Evolutionary conservation across 768 basidiomycete genomes (phyloP).

Genomic region (Russula earlei): DNA sequence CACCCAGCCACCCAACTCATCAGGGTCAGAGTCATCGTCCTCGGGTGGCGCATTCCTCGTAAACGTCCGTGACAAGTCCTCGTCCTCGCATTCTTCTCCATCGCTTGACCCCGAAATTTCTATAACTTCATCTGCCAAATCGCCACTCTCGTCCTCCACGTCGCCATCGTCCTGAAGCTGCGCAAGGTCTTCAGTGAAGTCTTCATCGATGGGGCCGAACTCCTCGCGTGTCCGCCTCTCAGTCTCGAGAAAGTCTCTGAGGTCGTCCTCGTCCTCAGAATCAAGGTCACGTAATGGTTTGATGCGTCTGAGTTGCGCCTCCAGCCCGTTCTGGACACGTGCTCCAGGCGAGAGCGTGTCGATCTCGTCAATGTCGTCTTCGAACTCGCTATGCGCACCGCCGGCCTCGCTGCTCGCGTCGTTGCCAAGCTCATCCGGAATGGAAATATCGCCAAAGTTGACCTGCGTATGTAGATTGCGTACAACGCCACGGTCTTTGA

Average conservation of each 20-base stretch:
- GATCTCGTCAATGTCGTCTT: constrained; percentile 50
- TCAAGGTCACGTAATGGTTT: constrained; percentile 38
- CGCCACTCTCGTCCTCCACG: constrained; percentile 22
- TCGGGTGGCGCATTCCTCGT: not conserved
- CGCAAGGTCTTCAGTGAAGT: constrained; percentile 22
- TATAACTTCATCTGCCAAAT: constrained; percentile 18
- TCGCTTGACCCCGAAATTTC: constrained; percentile 17
- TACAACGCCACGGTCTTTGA: constrained; percentile 64
- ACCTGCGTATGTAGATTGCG: constrained; percentile 33
- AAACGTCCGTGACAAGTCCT: not conserved
- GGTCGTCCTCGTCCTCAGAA: constrained; percentile 50
- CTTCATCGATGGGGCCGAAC: constrained; percentile 40
- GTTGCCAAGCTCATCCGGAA: constrained; percentile 25
- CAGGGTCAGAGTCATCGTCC: constrained; percentile 27
- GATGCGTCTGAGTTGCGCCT: constrained; percentile 25
- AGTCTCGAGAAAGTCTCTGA: constrained; percentile 57
- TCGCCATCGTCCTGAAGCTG: constrained; percentile 22
- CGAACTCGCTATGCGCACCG: constrained; percentile 35
- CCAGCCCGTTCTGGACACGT: constrained; percentile 26
- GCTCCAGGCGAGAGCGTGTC: constrained; percentile 37
- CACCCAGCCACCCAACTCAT: constrained; percentile 36
- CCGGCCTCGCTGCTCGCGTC: constrained; percentile 32
- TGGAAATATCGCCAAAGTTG: constrained; percentile 44
- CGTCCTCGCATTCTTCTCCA: constrained; percentile 6
- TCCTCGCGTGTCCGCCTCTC: constrained; percentile 44